phyloP scores from a whole-genome alignment of 495 filamentous ascomycete genomes.

The Parathielavia appendiculata region DNA sequence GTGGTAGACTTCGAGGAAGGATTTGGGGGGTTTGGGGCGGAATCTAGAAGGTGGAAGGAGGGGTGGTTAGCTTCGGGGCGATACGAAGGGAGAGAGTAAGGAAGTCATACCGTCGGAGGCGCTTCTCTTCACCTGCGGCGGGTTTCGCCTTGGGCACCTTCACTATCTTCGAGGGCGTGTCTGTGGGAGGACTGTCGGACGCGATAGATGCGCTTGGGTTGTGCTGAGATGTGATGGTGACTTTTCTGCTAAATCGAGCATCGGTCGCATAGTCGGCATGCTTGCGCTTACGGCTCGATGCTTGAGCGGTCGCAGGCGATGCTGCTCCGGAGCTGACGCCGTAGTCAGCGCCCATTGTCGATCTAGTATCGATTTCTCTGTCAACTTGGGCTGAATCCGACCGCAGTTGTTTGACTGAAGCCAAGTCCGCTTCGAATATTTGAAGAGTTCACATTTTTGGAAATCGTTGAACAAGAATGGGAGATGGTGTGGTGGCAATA shows the following conservation, averaged over 20 bases:
- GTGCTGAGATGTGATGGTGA: neutral
- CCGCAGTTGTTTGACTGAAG: too few relatives aligned
- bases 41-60: slow-evolving; percentile 24
- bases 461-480: too few relatives aligned
- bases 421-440: too few relatives aligned
- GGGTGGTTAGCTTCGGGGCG: neutral
- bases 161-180: neutral
- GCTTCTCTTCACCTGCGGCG: slow-evolving; percentile 14
- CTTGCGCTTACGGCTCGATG: slow-evolving; percentile 16
- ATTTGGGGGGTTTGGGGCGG: slow-evolving; percentile 31
- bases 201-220: neutral
- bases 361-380: too few relatives aligned
- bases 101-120: slow-evolving; percentile 19
- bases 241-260: neutral
- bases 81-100: neutral
- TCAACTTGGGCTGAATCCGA: too few relatives aligned
- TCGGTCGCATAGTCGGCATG: neutral
- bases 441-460: too few relatives aligned
- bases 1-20: slow-evolving; percentile 35
- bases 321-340: neutral
- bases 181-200: neutral
- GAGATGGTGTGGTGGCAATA: too few relatives aligned
- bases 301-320: neutral
- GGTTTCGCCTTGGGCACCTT: neutral
- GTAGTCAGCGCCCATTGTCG: neutral